These are phyloP conservation scores for Noccaea bulbosa DNA, from an alignment of 345 rosid species.

Conservation along the genomic window DNA sequence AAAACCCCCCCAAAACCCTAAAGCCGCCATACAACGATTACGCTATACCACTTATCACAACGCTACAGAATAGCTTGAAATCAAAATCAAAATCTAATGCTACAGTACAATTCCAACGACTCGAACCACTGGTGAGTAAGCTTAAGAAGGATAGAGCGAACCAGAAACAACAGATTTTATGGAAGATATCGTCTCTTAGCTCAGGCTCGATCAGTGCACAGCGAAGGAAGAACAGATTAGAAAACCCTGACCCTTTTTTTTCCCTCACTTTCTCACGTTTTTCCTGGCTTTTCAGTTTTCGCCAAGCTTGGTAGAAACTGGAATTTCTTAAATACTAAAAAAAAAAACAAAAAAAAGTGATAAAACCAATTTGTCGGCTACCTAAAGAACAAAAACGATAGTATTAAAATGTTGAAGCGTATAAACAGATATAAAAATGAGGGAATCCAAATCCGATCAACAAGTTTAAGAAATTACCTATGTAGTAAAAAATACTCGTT, in stretches of 20 bases:
- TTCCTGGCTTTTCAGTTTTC: background rate
- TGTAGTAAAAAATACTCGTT: too few relatives aligned
- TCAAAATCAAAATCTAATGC: background rate
- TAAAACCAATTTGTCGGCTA: slow-evolving; percentile 31
- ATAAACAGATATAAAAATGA: background rate
- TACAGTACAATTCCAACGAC: background rate
- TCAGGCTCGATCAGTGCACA: slow-evolving; percentile 17
- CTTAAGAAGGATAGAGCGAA: slow-evolving; percentile 5
- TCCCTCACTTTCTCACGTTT: slow-evolving; percentile 33
- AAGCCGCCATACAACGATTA: slow-evolving; percentile 5
- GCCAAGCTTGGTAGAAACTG: background rate
- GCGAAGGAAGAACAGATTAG: background rate
- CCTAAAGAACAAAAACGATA: background rate
- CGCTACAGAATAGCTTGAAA: background rate
- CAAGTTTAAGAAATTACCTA: too few relatives aligned
- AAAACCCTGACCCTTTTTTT: slow-evolving; percentile 22
- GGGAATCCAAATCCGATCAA: slow-evolving; percentile 30
- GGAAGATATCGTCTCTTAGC: slow-evolving; percentile 10
- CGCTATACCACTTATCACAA: background rate
- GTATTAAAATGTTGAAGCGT: background rate
- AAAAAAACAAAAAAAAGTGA: background rate
- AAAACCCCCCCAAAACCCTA: slow-evolving; percentile 33
- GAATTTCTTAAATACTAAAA: slow-evolving; percentile 1
- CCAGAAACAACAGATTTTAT: background rate
- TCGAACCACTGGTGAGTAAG: background rate